Evolutionary conservation across 192 early-diverging fungal species (phyloP).

Genomic region (Paraglomus brasilianum): DNA sequence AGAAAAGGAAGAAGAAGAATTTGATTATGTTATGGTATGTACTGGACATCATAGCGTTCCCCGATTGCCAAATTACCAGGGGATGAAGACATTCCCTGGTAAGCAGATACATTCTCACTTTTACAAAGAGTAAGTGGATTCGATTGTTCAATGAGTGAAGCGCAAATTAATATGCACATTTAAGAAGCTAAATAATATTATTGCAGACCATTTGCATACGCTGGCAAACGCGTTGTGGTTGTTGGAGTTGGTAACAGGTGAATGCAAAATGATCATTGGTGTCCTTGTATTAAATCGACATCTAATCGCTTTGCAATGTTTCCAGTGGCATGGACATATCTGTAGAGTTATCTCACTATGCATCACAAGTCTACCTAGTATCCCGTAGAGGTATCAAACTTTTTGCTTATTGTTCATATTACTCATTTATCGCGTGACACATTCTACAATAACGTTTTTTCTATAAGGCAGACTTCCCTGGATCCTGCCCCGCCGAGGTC

Average conservation of each 20-base stretch:
- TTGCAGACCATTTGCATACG: constrained; percentile 45
- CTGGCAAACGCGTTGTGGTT: constrained; percentile 53
- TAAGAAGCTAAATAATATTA: constrained; percentile 1
- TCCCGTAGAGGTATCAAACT: constrained; percentile 45
- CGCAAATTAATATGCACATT: too few relatives aligned
- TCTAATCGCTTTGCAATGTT: not conserved
- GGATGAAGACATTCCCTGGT: constrained; percentile 52
- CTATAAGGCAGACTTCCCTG: constrained; percentile 40
- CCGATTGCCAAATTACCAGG: constrained; percentile 52
- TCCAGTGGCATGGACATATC: constrained; percentile 55
- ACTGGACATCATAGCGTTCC: constrained; percentile 60
- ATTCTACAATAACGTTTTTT: too few relatives aligned
- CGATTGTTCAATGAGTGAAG: not conserved
- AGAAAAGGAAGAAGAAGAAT: constrained; percentile 46
- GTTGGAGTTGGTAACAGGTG: constrained; percentile 57
- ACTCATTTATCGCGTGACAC: too few relatives aligned
- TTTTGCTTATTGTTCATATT: too few relatives aligned
- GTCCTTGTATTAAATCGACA: too few relatives aligned
- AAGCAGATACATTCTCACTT: constrained; percentile 56
- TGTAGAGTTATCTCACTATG: constrained; percentile 53
- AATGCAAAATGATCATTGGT: too few relatives aligned
- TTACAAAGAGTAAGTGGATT: constrained; percentile 47
- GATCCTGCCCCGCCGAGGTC: constrained; percentile 41
- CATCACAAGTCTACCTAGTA: constrained; percentile 52
- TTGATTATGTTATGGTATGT: constrained; percentile 63